Conservation (phyloP, 139 green algal genomes). For the Haematococcus sp. region DNA sequence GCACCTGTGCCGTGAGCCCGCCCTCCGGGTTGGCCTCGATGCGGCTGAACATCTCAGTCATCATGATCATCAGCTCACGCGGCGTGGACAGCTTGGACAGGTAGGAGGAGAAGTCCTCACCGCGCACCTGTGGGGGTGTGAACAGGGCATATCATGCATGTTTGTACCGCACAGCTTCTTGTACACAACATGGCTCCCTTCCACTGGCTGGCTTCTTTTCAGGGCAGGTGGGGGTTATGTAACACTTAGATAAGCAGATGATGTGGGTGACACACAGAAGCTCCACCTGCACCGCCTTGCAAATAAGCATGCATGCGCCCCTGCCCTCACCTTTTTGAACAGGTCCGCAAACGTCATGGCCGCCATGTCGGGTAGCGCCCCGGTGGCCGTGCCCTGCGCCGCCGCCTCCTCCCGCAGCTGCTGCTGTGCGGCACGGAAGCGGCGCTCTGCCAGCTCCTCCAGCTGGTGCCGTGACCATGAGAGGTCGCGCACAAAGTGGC, state of each 20-base stretch:
- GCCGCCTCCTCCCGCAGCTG: conserved; percentile 1
- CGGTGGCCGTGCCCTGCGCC: neutral
- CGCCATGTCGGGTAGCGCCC: no score
- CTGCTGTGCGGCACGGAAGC: conserved; percentile 75
- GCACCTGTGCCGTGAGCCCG: conserved; percentile 70
- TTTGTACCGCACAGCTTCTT: no score
- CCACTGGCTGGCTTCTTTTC: no score
- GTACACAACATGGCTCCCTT: no score
- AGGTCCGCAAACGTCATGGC: conserved; percentile 74
- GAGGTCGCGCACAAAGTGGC: conserved; percentile 89
- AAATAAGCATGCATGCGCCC: neutral
- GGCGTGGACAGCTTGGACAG: conserved; percentile 81
- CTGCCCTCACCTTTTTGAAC: conserved; percentile 69
- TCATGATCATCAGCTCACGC: conserved; percentile 91
- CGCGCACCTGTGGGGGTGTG: conserved; percentile 51
- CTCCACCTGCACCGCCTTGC: no score
- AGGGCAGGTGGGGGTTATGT: neutral
- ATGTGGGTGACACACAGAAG: no score
- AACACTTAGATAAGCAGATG: no score
- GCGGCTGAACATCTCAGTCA: conserved; percentile 85
- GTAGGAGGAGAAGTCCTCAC: conserved; percentile 84
- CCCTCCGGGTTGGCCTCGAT: conserved; percentile 84
- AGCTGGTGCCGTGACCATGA: conserved; percentile 87
- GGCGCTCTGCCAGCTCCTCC: conserved; percentile 84
- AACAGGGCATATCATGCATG: neutral